phyloP scores from a whole-genome alignment of 108 stramenopile species.

The Aurantiochytrium sp. region DNA sequence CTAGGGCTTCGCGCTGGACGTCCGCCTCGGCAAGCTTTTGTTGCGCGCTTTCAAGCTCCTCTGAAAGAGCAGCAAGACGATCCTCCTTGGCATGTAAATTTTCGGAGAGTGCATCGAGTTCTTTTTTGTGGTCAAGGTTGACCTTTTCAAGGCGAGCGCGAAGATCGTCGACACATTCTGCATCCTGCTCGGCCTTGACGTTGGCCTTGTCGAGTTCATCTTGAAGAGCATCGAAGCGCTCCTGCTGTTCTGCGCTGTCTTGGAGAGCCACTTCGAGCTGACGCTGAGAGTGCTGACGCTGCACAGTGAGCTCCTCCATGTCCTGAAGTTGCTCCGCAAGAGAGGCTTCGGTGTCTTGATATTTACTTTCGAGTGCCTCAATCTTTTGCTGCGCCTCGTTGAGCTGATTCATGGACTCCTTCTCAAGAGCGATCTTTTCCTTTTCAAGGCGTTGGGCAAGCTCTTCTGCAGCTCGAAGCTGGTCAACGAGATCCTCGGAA shows the following conservation, averaged over 20 bases:
- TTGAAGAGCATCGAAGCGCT: neutral
- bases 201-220: neutral
- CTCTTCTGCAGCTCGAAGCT: neutral
- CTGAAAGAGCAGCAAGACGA: neutral
- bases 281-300: neutral
- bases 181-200: neutral
- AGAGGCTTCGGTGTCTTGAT: neutral
- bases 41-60: neutral
- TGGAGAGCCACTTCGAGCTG: neutral
- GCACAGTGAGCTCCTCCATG: neutral
- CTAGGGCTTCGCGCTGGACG: neutral
- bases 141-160: neutral
- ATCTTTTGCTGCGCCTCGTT: neutral
- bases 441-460: neutral
- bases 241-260: neutral
- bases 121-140: neutral
- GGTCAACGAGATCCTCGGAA: neutral
- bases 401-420: neutral
- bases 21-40: neutral
- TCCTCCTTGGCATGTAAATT: neutral
- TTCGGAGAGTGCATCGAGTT: neutral
- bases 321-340: neutral
- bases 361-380: neutral
- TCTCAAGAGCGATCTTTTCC: neutral
- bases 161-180: neutral